Base-by-base conservation (phyloP, 2,329 filamentous ascomycete species). In the Alternaria longipes region DNA sequence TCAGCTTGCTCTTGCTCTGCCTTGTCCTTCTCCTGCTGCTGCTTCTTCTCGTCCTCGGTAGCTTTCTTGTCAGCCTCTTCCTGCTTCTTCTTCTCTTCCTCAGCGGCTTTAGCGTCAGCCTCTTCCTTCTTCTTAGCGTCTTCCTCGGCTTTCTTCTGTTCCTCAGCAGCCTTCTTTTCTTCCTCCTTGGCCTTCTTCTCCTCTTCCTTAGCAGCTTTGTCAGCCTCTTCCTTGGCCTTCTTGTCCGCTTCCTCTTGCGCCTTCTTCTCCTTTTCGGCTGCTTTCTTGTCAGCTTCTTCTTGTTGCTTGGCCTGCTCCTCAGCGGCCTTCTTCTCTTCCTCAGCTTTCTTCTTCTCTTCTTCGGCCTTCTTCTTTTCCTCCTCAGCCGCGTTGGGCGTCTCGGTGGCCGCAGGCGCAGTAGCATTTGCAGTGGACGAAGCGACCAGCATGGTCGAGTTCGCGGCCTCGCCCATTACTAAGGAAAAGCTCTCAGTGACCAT, bases 401-500 rank as follows among this genome's bases (percentile, higher is more conserved):
- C 51, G 5, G 41, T 32, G 9, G 41, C 41, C 8, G 28, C 26
- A 34, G 38, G 22, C 30, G 45, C 55, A 30, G 40, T 28, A 22
- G 40, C 30, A 24, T 44, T 47, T 20, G 44, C 49, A 6, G 38
- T 42, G 18, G 42, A n/a, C 4, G 28, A 20, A 50, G 52, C 38
- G 3, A 42, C 20, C 26, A 22, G 20, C 11, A n/a, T 24, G 38
- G 56, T 45, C 7, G 38, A 24, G 18, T 53, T 5, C 1, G 44
- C 58, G 40, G 58, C 61, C 26, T 58, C 54, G 4, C 41, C 58
- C 51, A 55, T 54, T n/a, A 62, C 38, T 18, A 64, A 16, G 20
- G 62, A 52, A 51, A 64, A 64, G n/a, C 62, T 64, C 11, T 55
- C 59, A 7, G 58, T 62, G 16, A 57, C 62, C 16, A 44, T 55